These are phyloP conservation scores for Simmondsia chinensis DNA, from an alignment of 148 eudicot species.

Conservation along the genomic window DNA sequence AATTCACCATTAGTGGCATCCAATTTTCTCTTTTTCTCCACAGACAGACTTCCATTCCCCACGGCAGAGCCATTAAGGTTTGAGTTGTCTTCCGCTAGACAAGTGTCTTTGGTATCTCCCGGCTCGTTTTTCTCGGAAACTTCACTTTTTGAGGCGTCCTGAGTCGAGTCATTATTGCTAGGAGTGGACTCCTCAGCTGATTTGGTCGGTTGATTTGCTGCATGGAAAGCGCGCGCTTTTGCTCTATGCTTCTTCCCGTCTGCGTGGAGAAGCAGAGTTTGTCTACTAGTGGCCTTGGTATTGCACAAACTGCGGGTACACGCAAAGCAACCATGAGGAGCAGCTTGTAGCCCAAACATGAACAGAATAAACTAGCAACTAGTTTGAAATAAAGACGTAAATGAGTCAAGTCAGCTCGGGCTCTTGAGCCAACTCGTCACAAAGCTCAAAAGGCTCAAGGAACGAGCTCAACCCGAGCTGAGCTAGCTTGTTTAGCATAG, in stretches of 20 bases:
- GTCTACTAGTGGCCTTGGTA: slow-evolving; percentile 78
- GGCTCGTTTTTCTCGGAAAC: slow-evolving; percentile 5
- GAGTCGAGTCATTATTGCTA: slow-evolving; percentile 13
- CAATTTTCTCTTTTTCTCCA: slow-evolving; percentile 51
- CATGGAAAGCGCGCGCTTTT: slow-evolving; percentile 72
- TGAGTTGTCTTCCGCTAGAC: slow-evolving; percentile 15
- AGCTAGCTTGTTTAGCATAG: too few species aligned
- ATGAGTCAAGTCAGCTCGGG: too few species aligned
- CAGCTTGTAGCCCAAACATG: background rate
- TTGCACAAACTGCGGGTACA: slow-evolving; percentile 74
- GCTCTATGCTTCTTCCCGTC: slow-evolving; percentile 90
- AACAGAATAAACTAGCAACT: too few species aligned
- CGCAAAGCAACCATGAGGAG: background rate
- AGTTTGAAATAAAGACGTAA: too few species aligned
- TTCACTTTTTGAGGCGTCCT: slow-evolving; percentile 22
- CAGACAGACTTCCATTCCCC: slow-evolving; percentile 20
- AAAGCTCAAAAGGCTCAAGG: too few species aligned
- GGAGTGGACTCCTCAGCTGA: slow-evolving; percentile 31
- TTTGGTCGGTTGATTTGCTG: slow-evolving; percentile 48
- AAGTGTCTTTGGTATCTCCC: slow-evolving; percentile 17
- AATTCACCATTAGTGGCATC: slow-evolving; percentile 25
- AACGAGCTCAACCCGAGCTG: too few species aligned
- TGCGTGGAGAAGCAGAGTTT: slow-evolving; percentile 75
- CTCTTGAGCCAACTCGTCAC: too few species aligned
- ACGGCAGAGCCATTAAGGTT: slow-evolving; percentile 14